Evolutionary conservation across 768 basidiomycete species (phyloP).

Genomic region (Glaciozyma martinii): DNA sequence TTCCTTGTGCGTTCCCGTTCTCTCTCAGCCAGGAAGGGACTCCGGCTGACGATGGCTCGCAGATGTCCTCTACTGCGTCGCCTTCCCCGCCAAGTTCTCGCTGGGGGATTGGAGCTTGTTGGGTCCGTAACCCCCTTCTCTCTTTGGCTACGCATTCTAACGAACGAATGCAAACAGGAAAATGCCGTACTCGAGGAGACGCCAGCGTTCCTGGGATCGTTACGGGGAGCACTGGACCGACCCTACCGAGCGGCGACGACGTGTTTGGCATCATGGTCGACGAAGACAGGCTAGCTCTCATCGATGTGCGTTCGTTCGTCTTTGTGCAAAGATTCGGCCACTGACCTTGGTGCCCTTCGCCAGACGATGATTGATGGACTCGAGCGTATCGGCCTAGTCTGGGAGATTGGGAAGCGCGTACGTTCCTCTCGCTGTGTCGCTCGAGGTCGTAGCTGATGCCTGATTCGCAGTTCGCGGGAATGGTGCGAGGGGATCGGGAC

Average conservation of each 20-base stretch:
- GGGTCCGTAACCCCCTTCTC: slow-evolving; percentile 2
- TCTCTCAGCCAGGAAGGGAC: neutral
- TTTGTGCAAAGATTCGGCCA: too few species aligned
- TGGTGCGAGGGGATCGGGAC: too few species aligned
- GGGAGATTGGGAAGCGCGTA: too few species aligned
- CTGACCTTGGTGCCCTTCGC: too few species aligned
- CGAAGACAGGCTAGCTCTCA: neutral
- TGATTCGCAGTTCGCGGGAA: too few species aligned
- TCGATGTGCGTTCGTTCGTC: too few species aligned
- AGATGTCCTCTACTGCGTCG: slow-evolving; percentile 18
- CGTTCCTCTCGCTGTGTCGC: too few species aligned
- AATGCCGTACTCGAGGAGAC: neutral
- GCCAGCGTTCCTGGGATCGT: neutral
- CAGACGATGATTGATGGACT: too few species aligned
- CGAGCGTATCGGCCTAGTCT: too few species aligned
- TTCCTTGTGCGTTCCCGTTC: slow-evolving; percentile 11
- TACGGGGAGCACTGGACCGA: neutral
- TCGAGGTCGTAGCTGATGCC: too few species aligned
- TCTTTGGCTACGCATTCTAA: neutral
- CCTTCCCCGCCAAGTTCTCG: slow-evolving; percentile 24
- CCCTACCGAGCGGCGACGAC: slow-evolving; percentile 20
- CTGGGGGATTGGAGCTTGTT: slow-evolving; percentile 25
- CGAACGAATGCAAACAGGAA: neutral
- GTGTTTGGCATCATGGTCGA: slow-evolving; percentile 16
- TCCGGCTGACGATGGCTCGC: neutral